Conservation (phyloP, 2,329 filamentous ascomycete genomes). For the Aspergillus sp. region DNA sequence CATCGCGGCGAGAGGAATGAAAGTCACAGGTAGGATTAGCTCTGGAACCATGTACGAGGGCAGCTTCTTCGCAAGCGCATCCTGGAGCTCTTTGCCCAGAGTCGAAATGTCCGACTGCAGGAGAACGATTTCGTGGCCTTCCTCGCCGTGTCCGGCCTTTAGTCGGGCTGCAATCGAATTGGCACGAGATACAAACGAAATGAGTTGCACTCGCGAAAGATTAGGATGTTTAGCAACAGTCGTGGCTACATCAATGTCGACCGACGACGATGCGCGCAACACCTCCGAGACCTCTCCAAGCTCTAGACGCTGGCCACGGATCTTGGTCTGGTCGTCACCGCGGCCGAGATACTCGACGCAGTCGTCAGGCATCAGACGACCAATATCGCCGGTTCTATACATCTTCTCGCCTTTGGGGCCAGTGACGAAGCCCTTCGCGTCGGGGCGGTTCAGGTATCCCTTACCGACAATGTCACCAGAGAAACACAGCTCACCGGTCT, state of each 20-base stretch:
- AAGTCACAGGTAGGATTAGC: constrained; percentile 17
- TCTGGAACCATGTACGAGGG: constrained; percentile 23
- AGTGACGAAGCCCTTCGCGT: constrained; percentile 16
- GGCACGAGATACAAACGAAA: constrained; percentile 18
- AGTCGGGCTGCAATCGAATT: constrained; percentile 6
- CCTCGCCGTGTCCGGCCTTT: constrained; percentile 4
- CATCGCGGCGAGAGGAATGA: constrained; percentile 20
- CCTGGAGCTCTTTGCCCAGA: constrained; percentile 16
- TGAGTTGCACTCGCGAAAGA: constrained; percentile 20
- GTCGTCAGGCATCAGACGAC: constrained; percentile 66
- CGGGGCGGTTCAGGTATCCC: constrained; percentile 23
- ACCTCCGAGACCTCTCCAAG: constrained; percentile 57
- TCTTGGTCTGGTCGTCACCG: constrained; percentile 73
- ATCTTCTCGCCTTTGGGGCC: constrained; percentile 37
- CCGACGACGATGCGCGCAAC: constrained; percentile 15
- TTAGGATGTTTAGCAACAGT: constrained; percentile 22
- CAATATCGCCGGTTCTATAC: constrained; percentile 76
- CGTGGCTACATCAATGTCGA: constrained; percentile 19
- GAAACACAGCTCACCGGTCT: constrained; percentile 24
- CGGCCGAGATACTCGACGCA: constrained; percentile 66
- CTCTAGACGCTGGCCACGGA: constrained; percentile 74
- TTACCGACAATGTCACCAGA: constrained; percentile 20
- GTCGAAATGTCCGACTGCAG: constrained; percentile 13
- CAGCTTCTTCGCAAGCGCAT: constrained; percentile 17
- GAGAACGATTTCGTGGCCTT: constrained; percentile 8